Evolutionary conservation across 345 rosid species (phyloP).

Genomic region (Eucalyptus tenuipes): DNA sequence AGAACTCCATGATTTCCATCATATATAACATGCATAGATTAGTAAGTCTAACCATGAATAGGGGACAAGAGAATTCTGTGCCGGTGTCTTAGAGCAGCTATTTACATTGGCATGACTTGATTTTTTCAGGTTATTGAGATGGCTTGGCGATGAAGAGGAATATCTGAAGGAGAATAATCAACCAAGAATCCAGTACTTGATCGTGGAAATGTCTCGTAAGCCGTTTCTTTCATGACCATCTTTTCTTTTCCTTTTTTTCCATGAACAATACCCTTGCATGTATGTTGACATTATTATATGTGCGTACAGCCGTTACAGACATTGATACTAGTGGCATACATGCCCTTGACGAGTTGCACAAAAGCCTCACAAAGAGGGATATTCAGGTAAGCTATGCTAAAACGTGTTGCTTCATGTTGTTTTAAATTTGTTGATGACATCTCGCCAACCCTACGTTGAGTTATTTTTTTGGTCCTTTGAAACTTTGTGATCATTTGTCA

Average conservation of each 20-base stretch:
- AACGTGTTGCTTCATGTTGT: background rate
- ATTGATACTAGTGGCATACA: conserved; percentile 86
- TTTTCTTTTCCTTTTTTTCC: background rate
- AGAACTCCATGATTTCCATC: background rate
- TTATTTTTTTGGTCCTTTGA: too few species aligned
- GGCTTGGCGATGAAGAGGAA: conserved; percentile 66
- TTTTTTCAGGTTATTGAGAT: conserved; percentile 52
- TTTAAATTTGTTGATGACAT: background rate
- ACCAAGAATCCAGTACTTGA: conserved; percentile 41
- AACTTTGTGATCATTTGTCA: too few species aligned
- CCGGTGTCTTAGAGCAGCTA: background rate
- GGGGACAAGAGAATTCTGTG: background rate
- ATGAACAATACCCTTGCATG: background rate
- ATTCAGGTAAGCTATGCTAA: conserved; percentile 23
- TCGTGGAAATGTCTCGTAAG: conserved; percentile 77
- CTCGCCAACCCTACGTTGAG: background rate
- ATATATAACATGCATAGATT: background rate
- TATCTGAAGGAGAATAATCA: conserved; percentile 7
- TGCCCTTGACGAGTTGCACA: conserved; percentile 55
- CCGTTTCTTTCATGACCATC: background rate
- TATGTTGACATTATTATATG: background rate
- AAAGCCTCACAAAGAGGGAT: conserved; percentile 47
- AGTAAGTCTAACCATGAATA: background rate
- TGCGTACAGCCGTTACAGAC: conserved; percentile 62
- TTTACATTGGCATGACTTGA: background rate